These are phyloP conservation scores for Lactuca sativa DNA, from an alignment of 129 eudicot species.

Conservation along the genomic window DNA sequence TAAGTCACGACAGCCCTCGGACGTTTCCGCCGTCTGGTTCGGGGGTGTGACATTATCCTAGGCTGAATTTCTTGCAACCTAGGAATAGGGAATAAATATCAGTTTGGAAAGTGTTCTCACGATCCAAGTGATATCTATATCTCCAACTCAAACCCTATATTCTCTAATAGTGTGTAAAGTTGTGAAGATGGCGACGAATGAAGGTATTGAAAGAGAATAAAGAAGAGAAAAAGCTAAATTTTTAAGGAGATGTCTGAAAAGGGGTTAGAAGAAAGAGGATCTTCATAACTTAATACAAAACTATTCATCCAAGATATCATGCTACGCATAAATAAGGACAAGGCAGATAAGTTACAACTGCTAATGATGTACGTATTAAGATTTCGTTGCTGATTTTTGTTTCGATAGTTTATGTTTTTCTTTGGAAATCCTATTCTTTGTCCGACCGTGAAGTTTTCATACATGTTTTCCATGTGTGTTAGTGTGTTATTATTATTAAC, in stretches of 20 bases:
- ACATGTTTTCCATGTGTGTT: too few species aligned
- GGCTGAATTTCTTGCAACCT: too few species aligned
- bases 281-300: conserved; percentile 25
- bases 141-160: too few species aligned
- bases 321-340: conserved; percentile 22
- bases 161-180: conserved; percentile 15
- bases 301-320: conserved; percentile 31
- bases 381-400: conserved; percentile 2
- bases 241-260: conserved; percentile 26
- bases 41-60: too few species aligned
- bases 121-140: too few species aligned
- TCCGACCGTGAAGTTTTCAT: too few species aligned
- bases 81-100: too few species aligned
- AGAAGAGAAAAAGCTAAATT: conserved; percentile 23
- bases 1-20: too few species aligned
- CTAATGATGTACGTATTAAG: conserved; percentile 6
- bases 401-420: background rate
- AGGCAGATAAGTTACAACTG: conserved; percentile 4
- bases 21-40: too few species aligned
- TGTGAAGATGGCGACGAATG: conserved; percentile 23
- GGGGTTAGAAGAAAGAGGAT: conserved; percentile 32
- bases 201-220: conserved; percentile 24
- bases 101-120: too few species aligned
- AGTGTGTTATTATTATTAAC: too few species aligned
- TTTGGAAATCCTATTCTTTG: background rate